Conservation (phyloP, 306 rosid species). For the Mimosa bimucronata region DNA sequence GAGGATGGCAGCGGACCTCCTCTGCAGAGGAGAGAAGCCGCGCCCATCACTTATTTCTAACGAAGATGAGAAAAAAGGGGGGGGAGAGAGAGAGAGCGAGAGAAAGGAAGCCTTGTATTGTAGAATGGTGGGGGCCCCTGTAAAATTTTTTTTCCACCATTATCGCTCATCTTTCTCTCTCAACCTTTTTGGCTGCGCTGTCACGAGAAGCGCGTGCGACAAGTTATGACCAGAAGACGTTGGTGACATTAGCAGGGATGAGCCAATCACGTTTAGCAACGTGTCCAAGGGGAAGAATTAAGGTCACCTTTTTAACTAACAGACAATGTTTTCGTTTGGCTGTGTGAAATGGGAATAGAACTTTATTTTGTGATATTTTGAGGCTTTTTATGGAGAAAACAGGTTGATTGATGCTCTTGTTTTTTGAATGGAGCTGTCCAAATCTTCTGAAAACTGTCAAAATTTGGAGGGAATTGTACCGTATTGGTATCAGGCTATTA, state of each 20-base stretch:
- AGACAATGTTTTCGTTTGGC: not conserved
- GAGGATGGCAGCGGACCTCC: too few relatives aligned
- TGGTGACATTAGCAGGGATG: not conserved
- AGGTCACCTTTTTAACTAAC: not conserved
- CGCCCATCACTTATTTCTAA: not conserved
- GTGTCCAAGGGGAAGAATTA: not conserved
- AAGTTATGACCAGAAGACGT: slow-evolving; percentile 9
- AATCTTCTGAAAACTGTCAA: not conserved
- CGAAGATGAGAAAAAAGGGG: slow-evolving; percentile 15
- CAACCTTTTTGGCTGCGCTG: slow-evolving; percentile 8
- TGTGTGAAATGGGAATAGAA: not conserved
- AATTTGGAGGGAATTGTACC: not conserved
- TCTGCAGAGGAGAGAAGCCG: too few relatives aligned
- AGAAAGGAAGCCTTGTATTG: not conserved
- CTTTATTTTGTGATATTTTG: not conserved
- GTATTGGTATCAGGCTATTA: not conserved
- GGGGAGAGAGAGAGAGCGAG: too few relatives aligned
- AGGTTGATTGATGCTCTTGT: not conserved
- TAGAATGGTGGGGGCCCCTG: slow-evolving; percentile 37
- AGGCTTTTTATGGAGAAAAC: not conserved
- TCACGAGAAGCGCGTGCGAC: slow-evolving; percentile 42
- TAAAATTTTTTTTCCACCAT: slow-evolving; percentile 6
- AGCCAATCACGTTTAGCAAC: not conserved
- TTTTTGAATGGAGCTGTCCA: not conserved
- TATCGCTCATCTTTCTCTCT: not conserved